These are phyloP conservation scores for Botrytis sinoallii DNA, from an alignment of 2,329 filamentous ascomycete genomes.

Conservation along the genomic window DNA sequence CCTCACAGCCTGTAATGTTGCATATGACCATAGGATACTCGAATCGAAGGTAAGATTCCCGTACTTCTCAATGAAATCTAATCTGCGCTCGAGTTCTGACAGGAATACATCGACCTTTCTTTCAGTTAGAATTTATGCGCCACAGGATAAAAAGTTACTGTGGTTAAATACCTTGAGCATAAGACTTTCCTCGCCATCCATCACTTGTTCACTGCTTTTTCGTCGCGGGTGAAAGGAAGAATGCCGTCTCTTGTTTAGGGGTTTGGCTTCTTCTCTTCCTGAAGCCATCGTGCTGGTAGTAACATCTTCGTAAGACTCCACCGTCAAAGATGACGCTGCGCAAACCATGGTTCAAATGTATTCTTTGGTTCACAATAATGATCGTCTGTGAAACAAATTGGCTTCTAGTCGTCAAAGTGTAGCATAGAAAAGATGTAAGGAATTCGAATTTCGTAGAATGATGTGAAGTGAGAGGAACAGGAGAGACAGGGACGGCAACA, in stretches of 20 bases:
- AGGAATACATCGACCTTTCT: constrained; percentile 73
- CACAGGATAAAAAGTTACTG: background rate
- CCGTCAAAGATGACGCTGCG: constrained; percentile 36
- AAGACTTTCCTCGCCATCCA: constrained; percentile 61
- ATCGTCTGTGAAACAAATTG: background rate
- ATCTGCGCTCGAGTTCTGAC: constrained; percentile 76
- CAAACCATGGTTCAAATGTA: constrained; percentile 33
- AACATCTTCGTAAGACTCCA: constrained; percentile 35
- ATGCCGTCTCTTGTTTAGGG: constrained; percentile 44
- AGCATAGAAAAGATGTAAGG: background rate
- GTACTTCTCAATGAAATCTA: constrained; percentile 87
- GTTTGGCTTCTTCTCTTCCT: constrained; percentile 26
- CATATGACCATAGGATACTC: constrained; percentile 79
- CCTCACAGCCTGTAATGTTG: constrained; percentile 80
- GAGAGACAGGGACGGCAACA: background rate
- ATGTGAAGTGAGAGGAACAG: background rate
- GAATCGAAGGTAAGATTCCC: constrained; percentile 79
- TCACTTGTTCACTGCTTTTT: constrained; percentile 56
- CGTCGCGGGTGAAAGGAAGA: constrained; percentile 55
- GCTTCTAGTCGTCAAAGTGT: background rate
- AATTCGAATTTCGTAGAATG: background rate
- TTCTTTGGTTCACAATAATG: background rate
- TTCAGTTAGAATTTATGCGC: constrained; percentile 12
- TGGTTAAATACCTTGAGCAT: constrained; percentile 51
- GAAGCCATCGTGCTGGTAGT: constrained; percentile 26